Conservation (phyloP, 2,329 filamentous ascomycete species). For the Thielaviopsis musarum region DNA sequence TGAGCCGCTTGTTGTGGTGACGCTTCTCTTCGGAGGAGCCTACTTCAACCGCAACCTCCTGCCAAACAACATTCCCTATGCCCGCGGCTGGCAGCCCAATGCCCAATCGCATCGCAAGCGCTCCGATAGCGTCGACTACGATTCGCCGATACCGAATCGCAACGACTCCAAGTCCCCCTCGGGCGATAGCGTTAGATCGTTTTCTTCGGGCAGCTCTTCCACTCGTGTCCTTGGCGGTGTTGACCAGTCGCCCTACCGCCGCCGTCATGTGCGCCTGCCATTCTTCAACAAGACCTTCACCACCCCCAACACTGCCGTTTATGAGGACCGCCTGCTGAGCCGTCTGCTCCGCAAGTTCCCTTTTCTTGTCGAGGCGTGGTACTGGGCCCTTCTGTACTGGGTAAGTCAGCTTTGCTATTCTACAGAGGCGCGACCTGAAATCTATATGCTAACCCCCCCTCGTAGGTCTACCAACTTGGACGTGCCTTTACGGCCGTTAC, state of each 20-base stretch:
- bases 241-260: slow-evolving; percentile 13
- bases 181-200: slow-evolving; percentile 10
- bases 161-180: slow-evolving; percentile 11
- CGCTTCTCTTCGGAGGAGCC: slow-evolving; percentile 27
- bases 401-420: slow-evolving; percentile 28
- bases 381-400: slow-evolving; percentile 65
- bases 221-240: slow-evolving; percentile 10
- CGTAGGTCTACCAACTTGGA: slow-evolving; percentile 55
- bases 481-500: slow-evolving; percentile 56
- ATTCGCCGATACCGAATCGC: neutral
- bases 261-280: slow-evolving; percentile 13
- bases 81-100: slow-evolving; percentile 10
- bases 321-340: slow-evolving; percentile 42
- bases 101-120: slow-evolving; percentile 12
- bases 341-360: slow-evolving; percentile 49
- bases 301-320: slow-evolving; percentile 45
- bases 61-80: slow-evolving; percentile 11
- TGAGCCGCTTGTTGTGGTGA: slow-evolving; percentile 26
- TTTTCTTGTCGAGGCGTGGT: slow-evolving; percentile 60
- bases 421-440: neutral
- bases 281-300: slow-evolving; percentile 25
- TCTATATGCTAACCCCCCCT: slow-evolving; percentile 2
- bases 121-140: slow-evolving; percentile 13
- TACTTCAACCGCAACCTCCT: slow-evolving; percentile 25
- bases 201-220: slow-evolving; percentile 11